Conservation (phyloP, 169 alveolate species). For the Cryptosporidium meleagridis region DNA sequence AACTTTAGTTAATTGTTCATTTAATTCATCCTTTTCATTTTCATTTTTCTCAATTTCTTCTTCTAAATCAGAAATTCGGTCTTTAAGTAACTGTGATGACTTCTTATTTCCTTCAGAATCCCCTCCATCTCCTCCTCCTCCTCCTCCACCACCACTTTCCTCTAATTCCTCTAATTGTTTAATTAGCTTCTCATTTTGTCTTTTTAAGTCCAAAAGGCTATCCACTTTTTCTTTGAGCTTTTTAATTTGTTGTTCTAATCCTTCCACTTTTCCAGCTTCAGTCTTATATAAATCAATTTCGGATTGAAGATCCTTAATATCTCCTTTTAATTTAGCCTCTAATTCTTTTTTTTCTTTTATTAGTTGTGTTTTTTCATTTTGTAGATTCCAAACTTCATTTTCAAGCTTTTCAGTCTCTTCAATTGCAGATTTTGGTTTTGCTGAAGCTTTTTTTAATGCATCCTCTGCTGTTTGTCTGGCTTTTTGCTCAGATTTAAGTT, state of each 20-base stretch:
- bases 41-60: background rate
- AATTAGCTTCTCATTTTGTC: slow-evolving; percentile 61
- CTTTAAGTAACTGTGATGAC: slow-evolving; percentile 28
- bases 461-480: slow-evolving; percentile 74
- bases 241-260: slow-evolving; percentile 58
- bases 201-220: slow-evolving; percentile 52
- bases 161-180: slow-evolving; percentile 63
- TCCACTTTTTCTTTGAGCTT: slow-evolving; percentile 65
- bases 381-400: slow-evolving; percentile 64
- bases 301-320: slow-evolving; percentile 31
- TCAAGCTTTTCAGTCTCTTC: slow-evolving; percentile 72
- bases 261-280: slow-evolving; percentile 56
- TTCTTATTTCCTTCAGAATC: slow-evolving; percentile 34
- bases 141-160: slow-evolving; percentile 22
- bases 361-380: slow-evolving; percentile 50
- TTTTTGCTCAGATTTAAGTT: slow-evolving; percentile 42
- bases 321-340: slow-evolving; percentile 25
- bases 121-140: slow-evolving; percentile 35
- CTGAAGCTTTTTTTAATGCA: slow-evolving; percentile 42
- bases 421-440: slow-evolving; percentile 59
- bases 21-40: slow-evolving; percentile 34
- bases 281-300: slow-evolving; percentile 49
- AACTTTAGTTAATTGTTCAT: background rate
- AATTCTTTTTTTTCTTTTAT: slow-evolving; percentile 53
- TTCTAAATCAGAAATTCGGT: slow-evolving; percentile 47